Percentiles rank a stretch among this genome's conserved stretches.
phyloP scores from a whole-genome alignment of 139 green algal species.

The Ulvella scutata region DNA sequence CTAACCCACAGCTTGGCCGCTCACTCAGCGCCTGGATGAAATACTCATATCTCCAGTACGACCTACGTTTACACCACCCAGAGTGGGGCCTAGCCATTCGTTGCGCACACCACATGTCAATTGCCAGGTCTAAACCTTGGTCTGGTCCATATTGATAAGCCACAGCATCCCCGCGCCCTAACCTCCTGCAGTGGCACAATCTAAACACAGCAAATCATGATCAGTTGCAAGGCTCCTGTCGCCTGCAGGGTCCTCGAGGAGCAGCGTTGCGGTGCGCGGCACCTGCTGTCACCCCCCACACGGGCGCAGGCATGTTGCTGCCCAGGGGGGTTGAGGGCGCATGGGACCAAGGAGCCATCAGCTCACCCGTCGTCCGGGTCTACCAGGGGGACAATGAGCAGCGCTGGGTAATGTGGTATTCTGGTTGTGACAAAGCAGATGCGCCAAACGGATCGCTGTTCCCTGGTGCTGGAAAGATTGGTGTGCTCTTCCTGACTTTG shows the following conservation, averaged over 20 bases:
- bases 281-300: slow-evolving; percentile 4
- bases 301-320: slow-evolving; percentile 41
- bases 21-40: too few relatives aligned
- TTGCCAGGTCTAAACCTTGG: too few relatives aligned
- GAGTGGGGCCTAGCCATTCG: too few relatives aligned
- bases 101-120: too few relatives aligned
- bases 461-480: not conserved
- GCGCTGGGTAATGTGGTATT: slow-evolving; percentile 86
- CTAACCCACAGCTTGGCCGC: too few relatives aligned
- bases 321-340: slow-evolving; percentile 21
- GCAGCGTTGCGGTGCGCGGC: not conserved
- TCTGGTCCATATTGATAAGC: too few relatives aligned
- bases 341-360: slow-evolving; percentile 55
- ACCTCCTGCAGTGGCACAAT: too few relatives aligned
- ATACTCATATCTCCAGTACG: too few relatives aligned
- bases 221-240: too few relatives aligned
- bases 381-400: slow-evolving; percentile 64
- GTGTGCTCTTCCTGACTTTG: not conserved
- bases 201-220: too few relatives aligned
- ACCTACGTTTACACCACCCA: too few relatives aligned
- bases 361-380: slow-evolving; percentile 57
- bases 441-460: not conserved
- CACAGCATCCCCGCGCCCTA: too few relatives aligned
- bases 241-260: not conserved
- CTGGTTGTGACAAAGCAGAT: slow-evolving; percentile 15